phyloP scores from a whole-genome alignment of 495 filamentous ascomycete genomes.

The Trichoderma virens region DNA sequence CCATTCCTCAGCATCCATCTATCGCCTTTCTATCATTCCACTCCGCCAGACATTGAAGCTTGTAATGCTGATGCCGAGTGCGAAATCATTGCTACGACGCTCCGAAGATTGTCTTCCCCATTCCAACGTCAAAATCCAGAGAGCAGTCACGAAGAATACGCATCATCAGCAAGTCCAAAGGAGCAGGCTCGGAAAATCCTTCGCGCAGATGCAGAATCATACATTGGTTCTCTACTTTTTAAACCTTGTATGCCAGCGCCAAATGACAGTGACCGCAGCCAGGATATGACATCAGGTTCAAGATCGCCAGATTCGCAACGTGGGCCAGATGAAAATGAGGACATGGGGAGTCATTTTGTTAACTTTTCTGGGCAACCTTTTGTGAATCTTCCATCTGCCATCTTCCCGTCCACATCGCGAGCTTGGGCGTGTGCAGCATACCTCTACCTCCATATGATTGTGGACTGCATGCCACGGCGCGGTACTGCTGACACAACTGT shows the following conservation, averaged over 20 bases:
- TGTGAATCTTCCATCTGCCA: background rate
- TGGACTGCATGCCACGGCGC: background rate
- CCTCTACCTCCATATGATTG: constrained; percentile 17
- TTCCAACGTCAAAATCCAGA: background rate
- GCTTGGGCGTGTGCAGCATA: constrained; percentile 21
- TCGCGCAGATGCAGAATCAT: background rate
- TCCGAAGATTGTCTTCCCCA: constrained; percentile 11
- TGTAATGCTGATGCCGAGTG: constrained; percentile 21
- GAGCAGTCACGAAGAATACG: background rate
- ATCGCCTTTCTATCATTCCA: constrained; percentile 18
- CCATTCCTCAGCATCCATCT: constrained; percentile 17
- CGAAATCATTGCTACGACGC: constrained; percentile 17
- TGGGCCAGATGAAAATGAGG: background rate
- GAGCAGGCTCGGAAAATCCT: background rate
- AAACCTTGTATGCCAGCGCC: background rate
- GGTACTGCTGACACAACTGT: background rate
- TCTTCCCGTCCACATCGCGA: constrained; percentile 16
- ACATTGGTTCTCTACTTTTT: background rate
- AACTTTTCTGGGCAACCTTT: background rate
- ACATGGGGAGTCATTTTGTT: background rate
- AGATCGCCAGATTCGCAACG: background rate
- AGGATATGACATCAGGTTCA: background rate
- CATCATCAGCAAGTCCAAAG: background rate
- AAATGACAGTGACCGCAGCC: background rate
- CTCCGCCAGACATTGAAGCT: constrained; percentile 16